A percentile compares a stretch with the other conserved stretches of the same genome.
These are phyloP conservation scores for Exidia glandulosa DNA, from an alignment of 768 basidiomycete species.

Conservation along the genomic window DNA sequence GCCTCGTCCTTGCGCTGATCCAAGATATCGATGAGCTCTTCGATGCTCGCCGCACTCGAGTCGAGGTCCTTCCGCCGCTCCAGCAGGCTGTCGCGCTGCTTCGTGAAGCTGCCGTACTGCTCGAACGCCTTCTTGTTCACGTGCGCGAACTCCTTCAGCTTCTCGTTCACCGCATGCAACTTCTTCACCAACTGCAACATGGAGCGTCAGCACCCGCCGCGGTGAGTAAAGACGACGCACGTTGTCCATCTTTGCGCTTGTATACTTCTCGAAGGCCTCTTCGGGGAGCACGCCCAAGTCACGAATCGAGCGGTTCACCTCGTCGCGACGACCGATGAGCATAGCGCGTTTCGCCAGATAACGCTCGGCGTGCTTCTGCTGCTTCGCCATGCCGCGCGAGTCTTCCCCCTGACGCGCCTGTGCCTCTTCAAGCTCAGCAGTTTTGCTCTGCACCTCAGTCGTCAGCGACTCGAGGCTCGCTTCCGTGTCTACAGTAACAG, in stretches of 20 bases:
- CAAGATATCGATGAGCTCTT: slow-evolving; percentile 84
- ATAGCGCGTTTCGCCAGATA: slow-evolving; percentile 89
- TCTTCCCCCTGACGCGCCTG: slow-evolving; percentile 83
- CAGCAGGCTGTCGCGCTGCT: slow-evolving; percentile 86
- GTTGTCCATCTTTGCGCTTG: slow-evolving; percentile 74
- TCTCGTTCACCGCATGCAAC: slow-evolving; percentile 85
- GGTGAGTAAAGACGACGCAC: slow-evolving; percentile 31
- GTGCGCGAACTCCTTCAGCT: slow-evolving; percentile 90
- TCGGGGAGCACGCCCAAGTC: slow-evolving; percentile 94
- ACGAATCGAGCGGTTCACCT: slow-evolving; percentile 89
- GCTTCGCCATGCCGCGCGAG: slow-evolving; percentile 70
- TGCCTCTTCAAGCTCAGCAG: slow-evolving; percentile 53
- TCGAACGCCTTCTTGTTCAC: slow-evolving; percentile 99
- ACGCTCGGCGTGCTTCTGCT: slow-evolving; percentile 92
- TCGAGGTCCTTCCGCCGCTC: slow-evolving; percentile 86
- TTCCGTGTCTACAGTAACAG: slow-evolving; percentile 45
- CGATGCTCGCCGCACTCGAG: slow-evolving; percentile 77
- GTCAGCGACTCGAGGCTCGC: slow-evolving; percentile 56
- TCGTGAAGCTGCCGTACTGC: slow-evolving; percentile 96
- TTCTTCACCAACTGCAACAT: slow-evolving; percentile 72
- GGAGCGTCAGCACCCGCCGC: not conserved
- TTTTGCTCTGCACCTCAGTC: slow-evolving; percentile 55
- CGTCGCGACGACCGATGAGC: slow-evolving; percentile 74
- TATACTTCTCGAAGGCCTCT: slow-evolving; percentile 95
- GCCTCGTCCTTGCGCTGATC: slow-evolving; percentile 98